Conservation (phyloP, 1,284 basidiomycete genomes). For the Fomitopsis schrenkii region DNA sequence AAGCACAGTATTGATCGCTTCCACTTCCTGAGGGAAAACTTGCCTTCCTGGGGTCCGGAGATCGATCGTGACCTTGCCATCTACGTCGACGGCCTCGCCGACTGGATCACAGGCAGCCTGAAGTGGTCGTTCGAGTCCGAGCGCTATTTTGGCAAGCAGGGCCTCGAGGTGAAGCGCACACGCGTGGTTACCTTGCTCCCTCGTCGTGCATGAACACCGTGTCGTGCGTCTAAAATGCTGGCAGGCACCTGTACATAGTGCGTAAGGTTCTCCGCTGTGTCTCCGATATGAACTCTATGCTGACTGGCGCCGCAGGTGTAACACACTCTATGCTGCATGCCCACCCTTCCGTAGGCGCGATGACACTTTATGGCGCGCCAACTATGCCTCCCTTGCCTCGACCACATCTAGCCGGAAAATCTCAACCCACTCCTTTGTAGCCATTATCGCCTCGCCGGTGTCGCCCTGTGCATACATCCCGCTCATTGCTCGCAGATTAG, state of each 20-base stretch:
- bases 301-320: constrained; percentile 1
- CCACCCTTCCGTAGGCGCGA: not conserved
- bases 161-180: constrained; percentile 29
- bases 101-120: constrained; percentile 38
- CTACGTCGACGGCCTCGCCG: constrained; percentile 34
- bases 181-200: constrained; percentile 31
- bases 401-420: not conserved
- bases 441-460: not conserved
- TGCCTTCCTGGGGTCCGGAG: constrained; percentile 35
- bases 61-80: constrained; percentile 30
- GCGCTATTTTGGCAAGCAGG: constrained; percentile 36
- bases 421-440: not conserved
- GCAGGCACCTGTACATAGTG: not conserved
- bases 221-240: not conserved
- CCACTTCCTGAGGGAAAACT: constrained; percentile 24
- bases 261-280: not conserved
- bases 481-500: not conserved
- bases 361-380: not conserved
- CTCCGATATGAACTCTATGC: not conserved
- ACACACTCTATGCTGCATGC: not conserved
- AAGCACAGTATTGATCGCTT: constrained; percentile 34
- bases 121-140: constrained; percentile 40
- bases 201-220: constrained; percentile 11
- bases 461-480: not conserved
- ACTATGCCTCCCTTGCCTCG: not conserved